Conservation (phyloP, 2,329 filamentous ascomycete genomes). For the Colletotrichum viniferum region DNA sequence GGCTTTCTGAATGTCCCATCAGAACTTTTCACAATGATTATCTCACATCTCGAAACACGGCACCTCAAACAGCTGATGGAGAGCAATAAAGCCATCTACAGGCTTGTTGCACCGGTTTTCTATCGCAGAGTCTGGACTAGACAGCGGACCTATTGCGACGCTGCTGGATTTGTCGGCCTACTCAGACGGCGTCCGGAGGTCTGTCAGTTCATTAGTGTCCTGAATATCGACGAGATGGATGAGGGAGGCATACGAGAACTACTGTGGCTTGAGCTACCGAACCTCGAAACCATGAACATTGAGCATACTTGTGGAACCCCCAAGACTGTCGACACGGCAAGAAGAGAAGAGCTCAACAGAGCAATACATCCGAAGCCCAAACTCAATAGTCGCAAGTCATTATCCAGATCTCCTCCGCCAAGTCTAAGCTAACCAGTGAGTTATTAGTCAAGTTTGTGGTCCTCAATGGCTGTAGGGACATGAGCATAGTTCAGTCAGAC, state of each 20-base stretch:
- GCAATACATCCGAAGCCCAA: not conserved
- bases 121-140: accelerated
- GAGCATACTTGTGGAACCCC: not conserved
- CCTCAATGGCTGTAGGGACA: not conserved
- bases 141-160: accelerated
- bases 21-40: accelerated
- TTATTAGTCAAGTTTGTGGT: not conserved
- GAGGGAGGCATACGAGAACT: accelerated
- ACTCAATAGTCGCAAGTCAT: too few species aligned
- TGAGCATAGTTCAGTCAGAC: not conserved
- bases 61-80: not conserved
- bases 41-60: accelerated
- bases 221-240: not conserved
- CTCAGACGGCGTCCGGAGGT: not conserved
- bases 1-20: not conserved
- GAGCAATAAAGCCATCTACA: accelerated
- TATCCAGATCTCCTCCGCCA: too few species aligned
- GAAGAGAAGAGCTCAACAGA: not conserved
- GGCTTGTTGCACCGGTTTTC: accelerated
- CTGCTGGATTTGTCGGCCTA: accelerated
- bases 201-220: accelerated
- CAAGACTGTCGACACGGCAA: not conserved
- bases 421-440: not conserved
- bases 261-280: accelerated
- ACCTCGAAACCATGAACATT: accelerated